Evolutionary conservation across 1,284 basidiomycete species (phyloP).

Genomic region (Mrakiaceae sp.): DNA sequence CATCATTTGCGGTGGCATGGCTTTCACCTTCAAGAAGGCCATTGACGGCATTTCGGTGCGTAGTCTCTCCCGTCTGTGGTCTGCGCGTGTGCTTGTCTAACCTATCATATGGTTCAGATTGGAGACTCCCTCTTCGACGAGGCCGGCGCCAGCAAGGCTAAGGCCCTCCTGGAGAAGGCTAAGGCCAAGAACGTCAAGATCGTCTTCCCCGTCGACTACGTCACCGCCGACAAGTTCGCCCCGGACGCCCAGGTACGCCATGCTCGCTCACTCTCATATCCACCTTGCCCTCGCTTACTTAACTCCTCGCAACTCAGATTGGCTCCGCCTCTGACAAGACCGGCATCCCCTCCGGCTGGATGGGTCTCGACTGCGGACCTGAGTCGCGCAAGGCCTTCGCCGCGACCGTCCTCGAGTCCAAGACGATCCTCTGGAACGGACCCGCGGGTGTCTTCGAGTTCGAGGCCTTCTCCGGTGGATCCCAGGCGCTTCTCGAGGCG

Average conservation of each 20-base stretch:
- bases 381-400: conserved; percentile 72
- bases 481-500: conserved; percentile 73
- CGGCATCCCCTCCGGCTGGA: conserved; percentile 87
- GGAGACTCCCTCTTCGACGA: conserved; percentile 91
- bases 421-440: conserved; percentile 98
- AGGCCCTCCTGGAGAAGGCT: conserved; percentile 77
- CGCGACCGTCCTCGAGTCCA: conserved; percentile 70
- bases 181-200: conserved; percentile 87
- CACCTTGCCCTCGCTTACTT: neutral
- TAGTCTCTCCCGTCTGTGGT: conserved; percentile 10
- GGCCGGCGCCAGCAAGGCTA: conserved; percentile 80
- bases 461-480: conserved; percentile 77
- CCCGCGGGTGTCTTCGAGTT: conserved; percentile 98
- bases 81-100: conserved; percentile 9
- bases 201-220: conserved; percentile 89
- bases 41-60: conserved; percentile 64
- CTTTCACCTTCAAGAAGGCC: conserved; percentile 98
- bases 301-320: neutral
- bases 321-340: conserved; percentile 58
- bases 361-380: conserved; percentile 83
- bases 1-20: conserved; percentile 98
- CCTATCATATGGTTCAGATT: conserved; percentile 44
- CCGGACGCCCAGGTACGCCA: conserved; percentile 67
- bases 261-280: neutral
- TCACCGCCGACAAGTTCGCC: conserved; percentile 90